Percentiles rank a stretch among this genome's conserved stretches.
Conservation (phyloP, 2,329 filamentous ascomycete species). For the Aspergillus pseudonomiae region DNA sequence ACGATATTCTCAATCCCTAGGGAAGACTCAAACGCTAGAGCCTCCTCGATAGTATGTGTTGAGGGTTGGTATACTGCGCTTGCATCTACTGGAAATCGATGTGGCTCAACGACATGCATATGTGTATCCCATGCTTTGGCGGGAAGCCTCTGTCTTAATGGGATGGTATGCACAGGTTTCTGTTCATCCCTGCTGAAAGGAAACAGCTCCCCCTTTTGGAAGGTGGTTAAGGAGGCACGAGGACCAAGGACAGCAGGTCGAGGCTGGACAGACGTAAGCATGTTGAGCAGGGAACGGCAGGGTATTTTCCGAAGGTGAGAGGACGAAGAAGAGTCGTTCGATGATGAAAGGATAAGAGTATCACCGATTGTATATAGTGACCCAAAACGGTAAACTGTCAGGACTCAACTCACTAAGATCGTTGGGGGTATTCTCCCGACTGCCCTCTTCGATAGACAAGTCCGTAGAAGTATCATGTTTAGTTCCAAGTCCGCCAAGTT, state of each 20-base stretch:
- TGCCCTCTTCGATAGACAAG: constrained; percentile 14
- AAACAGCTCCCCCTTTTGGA: constrained; percentile 8
- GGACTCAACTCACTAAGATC: constrained; percentile 15
- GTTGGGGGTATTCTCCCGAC: constrained; percentile 4
- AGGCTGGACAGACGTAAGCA: constrained; percentile 31
- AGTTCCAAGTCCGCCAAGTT: constrained; percentile 7
- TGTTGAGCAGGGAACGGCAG: constrained; percentile 15
- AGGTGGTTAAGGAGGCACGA: constrained; percentile 21
- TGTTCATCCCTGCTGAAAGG: constrained; percentile 12
- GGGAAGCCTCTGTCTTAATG: constrained; percentile 33
- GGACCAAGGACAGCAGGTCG: constrained; percentile 19
- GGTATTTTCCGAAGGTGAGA: neutral
- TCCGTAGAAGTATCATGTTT: constrained; percentile 12
- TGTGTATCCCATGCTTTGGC: constrained; percentile 60
- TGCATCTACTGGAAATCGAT: constrained; percentile 52
- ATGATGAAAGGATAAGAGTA: neutral
- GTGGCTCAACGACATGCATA: constrained; percentile 64
- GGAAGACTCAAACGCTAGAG: constrained; percentile 53
- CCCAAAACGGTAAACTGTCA: neutral
- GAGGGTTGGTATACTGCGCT: constrained; percentile 57
- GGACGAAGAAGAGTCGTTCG: neutral
- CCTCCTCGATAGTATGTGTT: constrained; percentile 55
- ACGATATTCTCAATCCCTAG: constrained; percentile 60
- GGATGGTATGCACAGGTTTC: constrained; percentile 3
- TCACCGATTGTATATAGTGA: neutral